A percentile compares a stretch with the other conserved stretches of the same genome.
These are phyloP conservation scores for Teratosphaeria pseudoeucalypti DNA, from an alignment of 2,329 filamentous ascomycete species.

Conservation along the genomic window DNA sequence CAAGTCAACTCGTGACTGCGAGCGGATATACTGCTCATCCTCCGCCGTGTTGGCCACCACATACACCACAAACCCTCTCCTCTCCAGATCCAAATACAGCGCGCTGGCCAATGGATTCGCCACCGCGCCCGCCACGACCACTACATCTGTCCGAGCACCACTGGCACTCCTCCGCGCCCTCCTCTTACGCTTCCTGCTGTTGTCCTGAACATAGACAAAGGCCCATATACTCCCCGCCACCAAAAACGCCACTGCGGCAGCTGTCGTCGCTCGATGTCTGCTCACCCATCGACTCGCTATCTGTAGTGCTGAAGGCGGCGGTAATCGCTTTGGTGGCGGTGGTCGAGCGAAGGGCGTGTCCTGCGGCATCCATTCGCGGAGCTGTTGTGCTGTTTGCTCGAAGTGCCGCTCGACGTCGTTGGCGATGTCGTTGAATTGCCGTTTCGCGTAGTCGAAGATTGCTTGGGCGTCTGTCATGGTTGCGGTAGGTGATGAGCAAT, in stretches of 20 bases:
- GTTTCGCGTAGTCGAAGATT: constrained; percentile 25
- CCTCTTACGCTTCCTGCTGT: constrained; percentile 50
- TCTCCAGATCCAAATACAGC: constrained; percentile 74
- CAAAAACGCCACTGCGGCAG: constrained; percentile 58
- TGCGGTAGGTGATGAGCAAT: background rate
- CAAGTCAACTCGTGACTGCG: constrained; percentile 70
- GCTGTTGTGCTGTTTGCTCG: constrained; percentile 59
- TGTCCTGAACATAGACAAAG: constrained; percentile 51
- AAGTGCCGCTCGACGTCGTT: constrained; percentile 73
- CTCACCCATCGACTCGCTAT: constrained; percentile 60
- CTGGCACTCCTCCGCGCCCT: constrained; percentile 69
- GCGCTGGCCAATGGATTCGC: constrained; percentile 74
- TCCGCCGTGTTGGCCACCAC: constrained; percentile 76
- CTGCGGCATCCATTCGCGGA: constrained; percentile 58
- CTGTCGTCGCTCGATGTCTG: constrained; percentile 63
- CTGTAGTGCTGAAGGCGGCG: constrained; percentile 39
- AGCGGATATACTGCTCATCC: constrained; percentile 69
- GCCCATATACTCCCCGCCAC: constrained; percentile 45
- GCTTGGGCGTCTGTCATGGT: constrained; percentile 28
- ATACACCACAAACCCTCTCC: constrained; percentile 87
- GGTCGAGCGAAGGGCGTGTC: constrained; percentile 62
- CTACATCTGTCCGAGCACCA: constrained; percentile 77
- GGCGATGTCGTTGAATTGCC: constrained; percentile 49
- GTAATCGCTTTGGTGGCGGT: constrained; percentile 34
- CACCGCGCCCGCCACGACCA: constrained; percentile 80